Evolutionary conservation across 2,329 filamentous ascomycete species (phyloP), one percentile per base, ranked within the genome.

Genomic region (Alternaria triticimaculans): DNA sequence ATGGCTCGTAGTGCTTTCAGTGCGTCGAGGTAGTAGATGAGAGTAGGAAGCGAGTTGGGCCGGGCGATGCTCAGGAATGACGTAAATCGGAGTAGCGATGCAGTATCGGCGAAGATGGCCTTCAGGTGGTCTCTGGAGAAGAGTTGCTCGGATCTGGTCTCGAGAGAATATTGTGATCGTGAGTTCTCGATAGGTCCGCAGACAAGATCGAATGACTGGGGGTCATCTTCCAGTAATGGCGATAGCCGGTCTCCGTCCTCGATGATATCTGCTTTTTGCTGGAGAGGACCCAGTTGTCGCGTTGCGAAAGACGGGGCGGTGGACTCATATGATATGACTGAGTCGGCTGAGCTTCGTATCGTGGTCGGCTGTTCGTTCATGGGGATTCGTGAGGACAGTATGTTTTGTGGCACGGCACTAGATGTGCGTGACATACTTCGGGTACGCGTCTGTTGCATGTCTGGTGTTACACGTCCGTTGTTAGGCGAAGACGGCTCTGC

Each of bases 11-110:
- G 78, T 1, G 91, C 90, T 73, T 94, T 94, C 61, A 89, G 78
- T 0, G 90, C 86, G 69, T 92, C 89, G 2, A 93, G 83, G 67
- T 93, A 93, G 80, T 93, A 92, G 25, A 89, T 86, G 14, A 94
- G 80, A 8, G 91, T 80, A 0, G 90, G 87, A 3, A 92, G 82
- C 0, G 90, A 92, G 20, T 85, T 80, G 6, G 89, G 87, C 48
- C 89, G 84, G 48, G 86, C 82, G 5, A 82, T 77, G 61, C 86
- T 86, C 3, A 94, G 81, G 70, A 92, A 94, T 3, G 87, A 84
- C 2, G 88, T 90, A 75, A 94, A 94, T 48, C 84, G 86, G 55
- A 88, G 83, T 2, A 93, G 82, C 21, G 90, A 84, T 7, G 85
- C 80, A 0, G 89, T 87, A 60, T 92, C 87, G 4, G 84, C 81